Evolutionary conservation across 2,329 filamentous ascomycete genomes (phyloP).

Genomic region (Colletotrichum tropicicola): DNA sequence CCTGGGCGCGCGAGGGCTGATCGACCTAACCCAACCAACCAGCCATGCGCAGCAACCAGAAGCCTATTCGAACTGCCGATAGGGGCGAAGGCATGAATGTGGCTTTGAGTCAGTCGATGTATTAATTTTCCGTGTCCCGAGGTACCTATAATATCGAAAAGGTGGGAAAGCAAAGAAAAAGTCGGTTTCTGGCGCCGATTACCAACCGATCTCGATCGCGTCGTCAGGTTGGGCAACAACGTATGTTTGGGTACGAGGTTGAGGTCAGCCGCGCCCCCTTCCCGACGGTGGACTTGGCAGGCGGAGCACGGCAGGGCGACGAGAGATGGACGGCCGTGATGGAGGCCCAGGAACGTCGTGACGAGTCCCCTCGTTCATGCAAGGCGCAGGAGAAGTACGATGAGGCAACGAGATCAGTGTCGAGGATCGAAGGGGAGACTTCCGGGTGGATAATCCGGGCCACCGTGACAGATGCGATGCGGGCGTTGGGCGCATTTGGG

Average conservation of each 20-base stretch:
- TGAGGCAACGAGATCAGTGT: conserved; percentile 23
- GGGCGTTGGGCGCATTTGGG: conserved; percentile 10
- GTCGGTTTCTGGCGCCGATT: neutral
- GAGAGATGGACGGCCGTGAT: neutral
- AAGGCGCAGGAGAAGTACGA: conserved; percentile 21
- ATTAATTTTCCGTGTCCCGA: neutral
- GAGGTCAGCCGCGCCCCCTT: conserved; percentile 22
- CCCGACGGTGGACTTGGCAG: neutral
- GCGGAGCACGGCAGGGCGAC: conserved; percentile 8
- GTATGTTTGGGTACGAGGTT: conserved; percentile 18
- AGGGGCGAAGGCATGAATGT: conserved; percentile 13
- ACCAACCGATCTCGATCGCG: conserved; percentile 17
- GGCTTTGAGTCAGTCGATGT: conserved; percentile 21
- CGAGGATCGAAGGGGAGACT: conserved; percentile 11
- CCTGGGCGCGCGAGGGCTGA: neutral
- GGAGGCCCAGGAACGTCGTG: conserved; percentile 1
- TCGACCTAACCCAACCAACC: neutral
- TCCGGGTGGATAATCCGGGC: conserved; percentile 11
- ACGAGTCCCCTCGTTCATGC: conserved; percentile 27
- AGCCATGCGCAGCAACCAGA: neutral
- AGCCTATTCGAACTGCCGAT: neutral
- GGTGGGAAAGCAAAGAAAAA: neutral
- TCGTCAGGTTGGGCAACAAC: conserved; percentile 24
- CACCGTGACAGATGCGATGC: conserved; percentile 6
- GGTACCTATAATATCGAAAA: neutral